Base-by-base conservation (phyloP, 164 flowering plant genomes). In the Annona cherimola region DNA sequence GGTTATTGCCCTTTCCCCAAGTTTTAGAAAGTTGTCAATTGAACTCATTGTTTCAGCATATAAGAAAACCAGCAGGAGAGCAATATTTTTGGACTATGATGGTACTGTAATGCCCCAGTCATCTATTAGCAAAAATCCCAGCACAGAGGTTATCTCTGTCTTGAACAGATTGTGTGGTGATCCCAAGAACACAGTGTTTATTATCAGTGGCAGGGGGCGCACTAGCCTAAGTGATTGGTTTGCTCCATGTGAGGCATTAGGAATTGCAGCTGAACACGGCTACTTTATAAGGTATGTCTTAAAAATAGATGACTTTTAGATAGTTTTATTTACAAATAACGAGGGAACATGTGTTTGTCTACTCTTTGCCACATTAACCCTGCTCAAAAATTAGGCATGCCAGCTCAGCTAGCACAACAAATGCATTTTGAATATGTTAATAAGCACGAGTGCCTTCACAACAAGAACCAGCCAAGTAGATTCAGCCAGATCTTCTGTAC, bases 191-290 rank as follows among this genome's bases (percentile, higher is more conserved):
- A 70, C 66, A 0, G 77, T 71, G 39, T 75, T 75, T 44, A 75
- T 75, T 66, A 50, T 75, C 18, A 75, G 77, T n/a, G 77, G 77
- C 1, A 75, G 73, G 60, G 77, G 74, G 5, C 42, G 74, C 14
- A 40, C 59, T 55, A 70, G 46, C 59, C 63, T 75, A 12, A 65
- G 74, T 42, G 70, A 75, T 46, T 75, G 77, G 74, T 75, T 75
- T 55, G 41, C 74, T 45, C 73, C 69, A 26, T 75, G 77, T 16
- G 66, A 57, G 18, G 57, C 41, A 35, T 35, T 75, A 69, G 77
- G 77, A 70, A 57, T 75, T 70, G 73, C 77, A 2, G 77, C 77
- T 5, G 77, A 75, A 50, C 77, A 75, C 70, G 77, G 77, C 5
- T 70, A 57, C 70, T 75, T 70, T 59, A 14, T 66, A 19, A 70